Evolutionary conservation across 177 flowering plant species (phyloP).

Genomic region (Telopea speciosissima): DNA sequence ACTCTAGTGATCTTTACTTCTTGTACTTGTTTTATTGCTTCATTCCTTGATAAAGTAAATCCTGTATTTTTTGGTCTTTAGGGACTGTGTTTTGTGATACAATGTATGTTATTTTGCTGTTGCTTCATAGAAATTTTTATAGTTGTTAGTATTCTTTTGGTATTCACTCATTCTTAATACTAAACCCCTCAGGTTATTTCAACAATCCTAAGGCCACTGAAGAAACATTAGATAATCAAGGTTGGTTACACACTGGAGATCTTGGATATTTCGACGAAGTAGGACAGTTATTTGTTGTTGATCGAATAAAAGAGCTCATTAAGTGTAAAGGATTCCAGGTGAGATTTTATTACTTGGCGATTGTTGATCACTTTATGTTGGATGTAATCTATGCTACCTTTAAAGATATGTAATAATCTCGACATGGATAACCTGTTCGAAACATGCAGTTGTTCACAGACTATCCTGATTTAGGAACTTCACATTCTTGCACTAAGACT

Average conservation of each 20-base stretch:
- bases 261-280: constrained; percentile 79
- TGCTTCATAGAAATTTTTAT: not conserved
- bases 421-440: not conserved
- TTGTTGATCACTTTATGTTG: constrained; percentile 26
- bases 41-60: not conserved
- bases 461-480: not conserved
- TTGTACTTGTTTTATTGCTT: not conserved
- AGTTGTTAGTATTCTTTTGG: not conserved
- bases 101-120: not conserved
- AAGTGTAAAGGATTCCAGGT: constrained; percentile 92
- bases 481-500: no score
- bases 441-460: not conserved
- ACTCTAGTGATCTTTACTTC: not conserved
- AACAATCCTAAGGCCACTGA: constrained; percentile 72
- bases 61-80: not conserved
- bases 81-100: no score
- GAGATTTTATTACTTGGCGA: constrained; percentile 3
- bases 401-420: no score
- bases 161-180: not conserved
- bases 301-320: constrained; percentile 87
- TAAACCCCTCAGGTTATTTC: constrained; percentile 48
- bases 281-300: constrained; percentile 75
- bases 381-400: no score
- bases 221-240: constrained; percentile 60
- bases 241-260: constrained; percentile 92